A percentile compares a stretch with the other conserved stretches of the same genome.
Evolutionary conservation across 495 filamentous ascomycete genomes (phyloP).

Genomic region (Aspergillus haitiensis): DNA sequence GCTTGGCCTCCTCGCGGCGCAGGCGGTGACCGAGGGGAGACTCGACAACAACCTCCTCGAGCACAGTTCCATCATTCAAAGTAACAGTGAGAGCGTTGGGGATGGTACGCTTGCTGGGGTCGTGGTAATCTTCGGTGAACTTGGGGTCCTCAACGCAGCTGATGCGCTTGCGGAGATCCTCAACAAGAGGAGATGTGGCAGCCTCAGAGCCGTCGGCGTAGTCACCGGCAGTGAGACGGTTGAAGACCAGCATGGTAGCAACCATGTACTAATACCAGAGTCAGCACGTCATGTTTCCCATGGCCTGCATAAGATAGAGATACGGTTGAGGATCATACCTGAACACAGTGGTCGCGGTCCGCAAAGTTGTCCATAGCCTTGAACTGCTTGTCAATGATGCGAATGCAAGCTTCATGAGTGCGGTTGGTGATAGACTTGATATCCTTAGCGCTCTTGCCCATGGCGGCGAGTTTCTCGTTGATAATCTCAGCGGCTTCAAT

Average conservation of each 20-base stretch:
- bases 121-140: slow-evolving; percentile 92
- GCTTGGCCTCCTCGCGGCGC: slow-evolving; percentile 94
- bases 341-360: slow-evolving; percentile 98
- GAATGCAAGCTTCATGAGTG: slow-evolving; percentile 96
- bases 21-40: slow-evolving; percentile 91
- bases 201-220: slow-evolving; percentile 91
- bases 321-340: slow-evolving; percentile 42
- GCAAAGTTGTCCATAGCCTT: slow-evolving; percentile 99
- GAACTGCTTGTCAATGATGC: slow-evolving; percentile 99
- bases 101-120: slow-evolving; percentile 89
- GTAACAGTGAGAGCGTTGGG: slow-evolving; percentile 92
- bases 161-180: slow-evolving; percentile 87
- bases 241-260: slow-evolving; percentile 89
- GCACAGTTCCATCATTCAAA: slow-evolving; percentile 89
- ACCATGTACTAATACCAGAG: slow-evolving; percentile 74
- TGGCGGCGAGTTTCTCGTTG: slow-evolving; percentile 72
- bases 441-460: slow-evolving; percentile 91
- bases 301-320: not conserved
- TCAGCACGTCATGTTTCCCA: slow-evolving; percentile 9
- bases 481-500: slow-evolving; percentile 91
- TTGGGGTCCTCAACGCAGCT: slow-evolving; percentile 92
- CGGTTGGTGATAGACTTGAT: slow-evolving; percentile 92
- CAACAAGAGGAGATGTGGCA: slow-evolving; percentile 84
- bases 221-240: slow-evolving; percentile 86
- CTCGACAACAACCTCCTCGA: slow-evolving; percentile 90